These are phyloP conservation scores for Turritis glabra DNA, from an alignment of 345 rosid species.

Conservation along the genomic window DNA sequence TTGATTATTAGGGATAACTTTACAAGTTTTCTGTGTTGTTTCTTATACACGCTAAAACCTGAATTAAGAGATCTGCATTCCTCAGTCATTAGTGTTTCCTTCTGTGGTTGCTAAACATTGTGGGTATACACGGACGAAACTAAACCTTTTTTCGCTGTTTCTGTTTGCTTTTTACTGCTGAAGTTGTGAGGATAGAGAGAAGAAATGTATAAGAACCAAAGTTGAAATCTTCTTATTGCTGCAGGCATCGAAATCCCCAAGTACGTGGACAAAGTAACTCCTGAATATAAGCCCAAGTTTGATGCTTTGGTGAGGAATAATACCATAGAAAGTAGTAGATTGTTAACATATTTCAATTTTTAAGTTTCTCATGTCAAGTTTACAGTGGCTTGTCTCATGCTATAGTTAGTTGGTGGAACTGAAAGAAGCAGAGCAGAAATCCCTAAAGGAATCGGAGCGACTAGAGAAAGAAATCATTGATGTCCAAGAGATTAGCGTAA, in stretches of 20 bases:
- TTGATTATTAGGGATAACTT: neutral
- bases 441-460: constrained; percentile 76
- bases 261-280: constrained; percentile 83
- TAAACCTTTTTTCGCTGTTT: neutral
- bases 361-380: neutral
- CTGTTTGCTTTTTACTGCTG: neutral
- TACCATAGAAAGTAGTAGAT: neutral
- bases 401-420: constrained; percentile 69
- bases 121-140: neutral
- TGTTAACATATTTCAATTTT: neutral
- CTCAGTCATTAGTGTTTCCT: neutral
- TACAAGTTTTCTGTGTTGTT: neutral
- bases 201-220: neutral
- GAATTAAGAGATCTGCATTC: neutral
- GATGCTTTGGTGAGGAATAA: constrained; percentile 79
- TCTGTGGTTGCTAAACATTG: neutral
- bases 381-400: neutral
- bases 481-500: constrained; percentile 85
- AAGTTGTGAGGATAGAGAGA: neutral
- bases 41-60: neutral
- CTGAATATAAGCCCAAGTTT: constrained; percentile 90
- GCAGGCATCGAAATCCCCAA: constrained; percentile 85
- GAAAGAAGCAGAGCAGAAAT: constrained; percentile 83
- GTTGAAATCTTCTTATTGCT: constrained; percentile 10
- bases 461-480: constrained; percentile 85